Evolutionary conservation across 208 protist genomes (phyloP), one percentile per base, ranked within the genome.

Genomic region (Crithidia mellificae): DNA sequence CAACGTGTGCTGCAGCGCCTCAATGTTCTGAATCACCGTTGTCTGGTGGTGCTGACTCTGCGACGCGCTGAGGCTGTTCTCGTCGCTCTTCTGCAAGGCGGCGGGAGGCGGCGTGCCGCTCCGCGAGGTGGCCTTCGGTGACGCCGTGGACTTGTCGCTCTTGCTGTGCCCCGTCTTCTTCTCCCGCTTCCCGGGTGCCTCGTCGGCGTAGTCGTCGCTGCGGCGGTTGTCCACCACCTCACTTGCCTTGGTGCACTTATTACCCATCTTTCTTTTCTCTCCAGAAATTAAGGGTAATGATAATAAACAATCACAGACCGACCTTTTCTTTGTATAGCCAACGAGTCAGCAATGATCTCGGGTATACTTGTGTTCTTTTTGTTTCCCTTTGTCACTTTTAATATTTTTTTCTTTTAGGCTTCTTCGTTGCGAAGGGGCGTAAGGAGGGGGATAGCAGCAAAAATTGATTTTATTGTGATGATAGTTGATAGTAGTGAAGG

Each of bases 1-100:
- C 66, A 87, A 67, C 19, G 68, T 80, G 65, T 87, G 81, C 67
- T 87, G 77, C 14, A 87, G 74, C 9, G 81, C 72, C 63, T 87
- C 77, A 41, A 87, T 83, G 27, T 68, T 63, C 6, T 57, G 65
- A 20, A 86, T 64, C 0, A 83, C 76, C 41, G n/a, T 64, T 72
- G 46, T 51, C 46, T 6, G 7, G 41, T 47, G 19, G 8, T 20
- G 15, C 29, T 56, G 22, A 7, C 68, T 9, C 2, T 32, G 25
- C 2, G 19, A 20, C n/a, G 6, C 53, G 24, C 46, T 67, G 8
- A 15, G 4, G 41, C 12, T n/a, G 41, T 4, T 32, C 24, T 20
- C 46, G 30, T 54, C 24, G 32, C n/a, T 24, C n/a, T 22, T 24
- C 14, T 62, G 51, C 38, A 44, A 53, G 12, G 6, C 19, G 30